phyloP scores from a whole-genome alignment of 2,329 filamentous ascomycete species.

The Daldinia sp. region DNA sequence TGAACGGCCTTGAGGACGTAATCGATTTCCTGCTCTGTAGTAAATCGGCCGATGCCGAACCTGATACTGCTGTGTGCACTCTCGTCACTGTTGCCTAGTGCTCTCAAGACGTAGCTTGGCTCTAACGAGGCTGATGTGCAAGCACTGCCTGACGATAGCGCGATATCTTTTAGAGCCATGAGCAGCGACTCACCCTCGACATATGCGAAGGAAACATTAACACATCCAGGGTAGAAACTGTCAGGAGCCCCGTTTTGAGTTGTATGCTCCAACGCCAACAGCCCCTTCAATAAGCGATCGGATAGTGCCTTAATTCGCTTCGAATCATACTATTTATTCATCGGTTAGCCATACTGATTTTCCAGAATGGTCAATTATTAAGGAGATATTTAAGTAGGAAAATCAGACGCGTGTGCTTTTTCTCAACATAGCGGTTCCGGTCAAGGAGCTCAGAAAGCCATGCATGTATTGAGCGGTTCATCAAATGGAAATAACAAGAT shows the following conservation, averaged over 20 bases:
- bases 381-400: slow-evolving; percentile 40
- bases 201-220: slow-evolving; percentile 98
- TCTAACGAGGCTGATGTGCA: slow-evolving; percentile 97
- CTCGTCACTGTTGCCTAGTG: slow-evolving; percentile 95
- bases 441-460: slow-evolving; percentile 87
- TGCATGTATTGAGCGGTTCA: slow-evolving; percentile 88
- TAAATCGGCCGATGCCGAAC: slow-evolving; percentile 97
- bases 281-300: slow-evolving; percentile 82
- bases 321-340: slow-evolving; percentile 83
- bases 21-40: slow-evolving; percentile 93
- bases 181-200: slow-evolving; percentile 97
- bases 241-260: slow-evolving; percentile 86
- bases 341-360: slow-evolving; percentile 19
- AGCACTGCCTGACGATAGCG: slow-evolving; percentile 93
- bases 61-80: slow-evolving; percentile 97
- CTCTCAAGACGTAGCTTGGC: slow-evolving; percentile 94
- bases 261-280: slow-evolving; percentile 92
- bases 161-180: slow-evolving; percentile 99
- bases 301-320: slow-evolving; percentile 87
- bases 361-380: slow-evolving; percentile 10
- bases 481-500: slow-evolving; percentile 63
- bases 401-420: slow-evolving; percentile 76
- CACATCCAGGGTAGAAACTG: slow-evolving; percentile 93
- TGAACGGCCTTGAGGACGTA: slow-evolving; percentile 95
- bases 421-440: slow-evolving; percentile 69